A percentile compares a stretch with the other conserved stretches of the same genome.
Evolutionary conservation across 2,329 filamentous ascomycete species (phyloP).

Genomic region (Arthroderma sp.): DNA sequence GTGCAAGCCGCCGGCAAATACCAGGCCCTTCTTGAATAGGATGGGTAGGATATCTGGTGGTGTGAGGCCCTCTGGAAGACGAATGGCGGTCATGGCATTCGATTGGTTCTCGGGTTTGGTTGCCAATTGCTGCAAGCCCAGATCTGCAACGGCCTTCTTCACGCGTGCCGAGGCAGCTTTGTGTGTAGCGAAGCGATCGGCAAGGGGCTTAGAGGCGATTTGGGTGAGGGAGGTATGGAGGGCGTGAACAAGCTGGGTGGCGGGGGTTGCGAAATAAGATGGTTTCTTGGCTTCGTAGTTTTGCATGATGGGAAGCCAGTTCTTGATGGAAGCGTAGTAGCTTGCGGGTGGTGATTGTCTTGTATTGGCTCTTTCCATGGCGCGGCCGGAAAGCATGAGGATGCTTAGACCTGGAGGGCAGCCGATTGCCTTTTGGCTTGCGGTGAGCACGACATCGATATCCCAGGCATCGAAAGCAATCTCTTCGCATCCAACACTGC

Average conservation of each 20-base stretch:
- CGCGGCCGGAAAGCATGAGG: constrained; percentile 80
- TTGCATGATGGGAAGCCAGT: constrained; percentile 97
- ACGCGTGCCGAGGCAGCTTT: constrained; percentile 66
- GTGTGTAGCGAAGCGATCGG: constrained; percentile 74
- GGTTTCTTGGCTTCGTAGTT: constrained; percentile 98
- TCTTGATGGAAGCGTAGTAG: constrained; percentile 94
- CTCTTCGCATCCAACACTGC: constrained; percentile 91
- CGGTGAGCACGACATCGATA: constrained; percentile 83
- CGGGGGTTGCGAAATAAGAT: constrained; percentile 94
- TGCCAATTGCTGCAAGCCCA: constrained; percentile 81
- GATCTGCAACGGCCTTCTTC: constrained; percentile 65
- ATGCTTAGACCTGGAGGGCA: constrained; percentile 90
- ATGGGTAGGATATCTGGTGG: constrained; percentile 74
- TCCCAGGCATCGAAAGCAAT: constrained; percentile 93
- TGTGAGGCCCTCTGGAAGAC: constrained; percentile 71
- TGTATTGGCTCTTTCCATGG: constrained; percentile 65
- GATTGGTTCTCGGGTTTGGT: constrained; percentile 79
- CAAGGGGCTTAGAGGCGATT: constrained; percentile 66
- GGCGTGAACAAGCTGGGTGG: constrained; percentile 84
- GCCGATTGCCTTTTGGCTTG: constrained; percentile 92
- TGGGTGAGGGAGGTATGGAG: constrained; percentile 79
- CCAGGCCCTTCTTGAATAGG: constrained; percentile 71
- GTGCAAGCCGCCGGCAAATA: constrained; percentile 92
- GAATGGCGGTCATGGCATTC: constrained; percentile 96
- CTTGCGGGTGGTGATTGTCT: constrained; percentile 70